Evolutionary conservation across 441 rosid genomes (phyloP).

Genomic region (Erysimum pusillum): DNA sequence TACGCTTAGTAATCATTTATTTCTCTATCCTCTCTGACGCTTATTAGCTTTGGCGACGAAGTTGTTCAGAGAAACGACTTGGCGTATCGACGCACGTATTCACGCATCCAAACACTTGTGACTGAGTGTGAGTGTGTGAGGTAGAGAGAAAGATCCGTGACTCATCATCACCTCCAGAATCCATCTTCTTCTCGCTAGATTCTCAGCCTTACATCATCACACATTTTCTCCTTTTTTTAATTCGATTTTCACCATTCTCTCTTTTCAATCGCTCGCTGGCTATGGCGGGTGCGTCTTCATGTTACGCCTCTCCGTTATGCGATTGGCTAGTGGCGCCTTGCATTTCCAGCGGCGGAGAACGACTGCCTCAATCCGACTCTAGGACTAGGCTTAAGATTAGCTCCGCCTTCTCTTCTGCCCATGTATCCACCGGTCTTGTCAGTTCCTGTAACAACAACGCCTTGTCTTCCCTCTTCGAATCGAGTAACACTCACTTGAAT

Average conservation of each 20-base stretch:
- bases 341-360: constrained; percentile 67
- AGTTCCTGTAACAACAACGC: constrained; percentile 55
- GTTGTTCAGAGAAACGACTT: constrained; percentile 18
- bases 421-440: constrained; percentile 58
- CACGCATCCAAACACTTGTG: constrained; percentile 32
- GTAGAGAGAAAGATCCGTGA: constrained; percentile 26
- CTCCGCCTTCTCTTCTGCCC: constrained; percentile 18
- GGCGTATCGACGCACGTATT: constrained; percentile 43
- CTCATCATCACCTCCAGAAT: constrained; percentile 23
- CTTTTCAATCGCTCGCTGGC: neutral
- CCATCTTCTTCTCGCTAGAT: constrained; percentile 41
- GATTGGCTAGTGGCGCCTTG: constrained; percentile 89
- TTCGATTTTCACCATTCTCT: neutral
- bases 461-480: constrained; percentile 59
- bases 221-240: constrained; percentile 27
- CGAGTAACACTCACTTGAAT: constrained; percentile 49
- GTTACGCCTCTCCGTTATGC: constrained; percentile 77
- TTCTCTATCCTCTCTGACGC: too few species aligned
- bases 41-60: too few species aligned
- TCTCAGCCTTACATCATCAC: constrained; percentile 33
- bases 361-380: neutral
- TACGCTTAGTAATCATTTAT: too few species aligned
- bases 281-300: constrained; percentile 56
- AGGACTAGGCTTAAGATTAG: constrained; percentile 46
- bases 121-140: constrained; percentile 10